phyloP scores from a whole-genome alignment of 805 yeast genomes.

The Candida schatavii region DNA sequence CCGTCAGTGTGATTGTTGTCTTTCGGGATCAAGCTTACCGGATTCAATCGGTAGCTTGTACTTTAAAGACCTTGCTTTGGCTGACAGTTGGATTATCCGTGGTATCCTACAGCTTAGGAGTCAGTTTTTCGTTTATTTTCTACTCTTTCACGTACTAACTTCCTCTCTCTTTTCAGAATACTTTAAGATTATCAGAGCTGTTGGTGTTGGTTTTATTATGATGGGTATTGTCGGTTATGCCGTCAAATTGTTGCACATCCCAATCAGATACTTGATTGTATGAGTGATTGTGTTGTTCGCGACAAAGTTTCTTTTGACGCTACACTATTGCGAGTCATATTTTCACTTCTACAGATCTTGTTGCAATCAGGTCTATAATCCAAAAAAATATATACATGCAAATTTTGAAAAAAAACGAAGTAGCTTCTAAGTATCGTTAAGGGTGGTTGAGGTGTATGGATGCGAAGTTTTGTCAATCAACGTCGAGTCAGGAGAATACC shows the following conservation, averaged over 20 bases:
- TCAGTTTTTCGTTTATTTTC: background rate
- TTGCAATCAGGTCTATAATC: too few relatives aligned
- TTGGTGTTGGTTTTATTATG: slow-evolving; percentile 93
- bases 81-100: background rate
- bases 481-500: too few relatives aligned
- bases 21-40: background rate
- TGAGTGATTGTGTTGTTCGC: slow-evolving; percentile 28
- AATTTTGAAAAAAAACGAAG: too few relatives aligned
- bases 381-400: too few relatives aligned
- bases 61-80: background rate
- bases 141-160: slow-evolving; percentile 10
- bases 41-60: background rate
- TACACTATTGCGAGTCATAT: background rate
- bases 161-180: slow-evolving; percentile 51
- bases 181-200: slow-evolving; percentile 86
- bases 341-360: background rate
- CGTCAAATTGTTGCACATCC: slow-evolving; percentile 91
- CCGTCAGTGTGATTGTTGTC: background rate
- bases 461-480: too few relatives aligned
- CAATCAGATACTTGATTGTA: slow-evolving; percentile 93
- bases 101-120: background rate
- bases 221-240: slow-evolving; percentile 98
- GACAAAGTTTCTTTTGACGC: background rate
- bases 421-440: too few relatives aligned
- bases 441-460: too few relatives aligned